phyloP scores from a whole-genome alignment of 306 rosid genomes.

The Quercus berberidifolia region DNA sequence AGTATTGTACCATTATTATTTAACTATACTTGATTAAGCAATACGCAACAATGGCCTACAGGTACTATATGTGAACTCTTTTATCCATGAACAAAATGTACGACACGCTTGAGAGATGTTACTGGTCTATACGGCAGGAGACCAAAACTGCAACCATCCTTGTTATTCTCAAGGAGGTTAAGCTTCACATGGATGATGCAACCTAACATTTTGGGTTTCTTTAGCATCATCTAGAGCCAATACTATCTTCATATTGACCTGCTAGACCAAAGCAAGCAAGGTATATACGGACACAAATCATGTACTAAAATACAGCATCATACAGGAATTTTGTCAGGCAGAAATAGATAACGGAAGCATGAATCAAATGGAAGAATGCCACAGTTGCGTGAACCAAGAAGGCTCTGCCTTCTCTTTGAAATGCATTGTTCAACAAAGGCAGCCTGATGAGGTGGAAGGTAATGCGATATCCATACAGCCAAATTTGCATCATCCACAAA shows the following conservation, averaged over 20 bases:
- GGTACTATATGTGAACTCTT: not conserved
- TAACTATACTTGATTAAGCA: not conserved
- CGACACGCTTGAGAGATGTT: slow-evolving; percentile 10
- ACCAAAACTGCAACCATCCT: slow-evolving; percentile 18
- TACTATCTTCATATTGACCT: not conserved
- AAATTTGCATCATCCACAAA: slow-evolving; percentile 55
- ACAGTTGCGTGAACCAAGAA: slow-evolving; percentile 63
- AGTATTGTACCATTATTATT: slow-evolving; percentile 13
- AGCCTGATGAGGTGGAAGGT: slow-evolving; percentile 66
- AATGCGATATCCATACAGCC: slow-evolving; percentile 72
- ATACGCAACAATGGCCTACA: slow-evolving; percentile 2
- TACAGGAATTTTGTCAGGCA: slow-evolving; percentile 27
- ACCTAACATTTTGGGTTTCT: not conserved
- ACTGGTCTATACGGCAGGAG: slow-evolving; percentile 14
- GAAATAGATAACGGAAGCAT: slow-evolving; percentile 62
- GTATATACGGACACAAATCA: not conserved
- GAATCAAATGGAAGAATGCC: slow-evolving; percentile 70
- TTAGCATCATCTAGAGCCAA: not conserved
- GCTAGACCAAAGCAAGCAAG: not conserved
- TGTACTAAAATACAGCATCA: not conserved
- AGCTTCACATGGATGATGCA: not conserved
- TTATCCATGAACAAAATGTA: slow-evolving; percentile 36
- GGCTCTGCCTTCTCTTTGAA: slow-evolving; percentile 59
- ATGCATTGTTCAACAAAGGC: slow-evolving; percentile 64
- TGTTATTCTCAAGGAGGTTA: slow-evolving; percentile 4